phyloP scores from a whole-genome alignment of 768 basidiomycete species.

The Hysterangium stoloniferum region DNA sequence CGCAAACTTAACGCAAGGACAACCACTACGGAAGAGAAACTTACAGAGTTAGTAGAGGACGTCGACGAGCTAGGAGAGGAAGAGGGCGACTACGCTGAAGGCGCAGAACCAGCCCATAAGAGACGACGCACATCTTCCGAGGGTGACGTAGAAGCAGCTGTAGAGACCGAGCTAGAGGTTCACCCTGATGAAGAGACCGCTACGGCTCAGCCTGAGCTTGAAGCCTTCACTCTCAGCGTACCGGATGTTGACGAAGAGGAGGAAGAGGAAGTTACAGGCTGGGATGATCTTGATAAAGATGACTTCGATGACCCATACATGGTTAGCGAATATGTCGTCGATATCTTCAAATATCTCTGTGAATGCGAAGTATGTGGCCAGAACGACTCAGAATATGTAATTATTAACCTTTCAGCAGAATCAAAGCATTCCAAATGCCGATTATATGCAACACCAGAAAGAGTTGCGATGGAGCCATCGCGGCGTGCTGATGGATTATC shows the following conservation, averaged over 20 bases:
- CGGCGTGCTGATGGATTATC: constrained; percentile 85
- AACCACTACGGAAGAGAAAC: neutral
- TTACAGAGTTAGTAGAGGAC: neutral
- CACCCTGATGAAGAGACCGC: constrained; percentile 33
- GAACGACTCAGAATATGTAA: neutral
- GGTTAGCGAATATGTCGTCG: constrained; percentile 93
- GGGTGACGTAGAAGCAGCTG: constrained; percentile 21
- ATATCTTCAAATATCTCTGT: constrained; percentile 90
- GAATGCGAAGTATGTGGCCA: constrained; percentile 58
- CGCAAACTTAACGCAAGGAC: constrained; percentile 12
- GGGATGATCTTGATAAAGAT: constrained; percentile 90
- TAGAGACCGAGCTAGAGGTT: constrained; percentile 30
- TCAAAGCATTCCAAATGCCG: constrained; percentile 69
- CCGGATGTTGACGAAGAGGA: constrained; percentile 44
- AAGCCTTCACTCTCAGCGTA: constrained; percentile 19
- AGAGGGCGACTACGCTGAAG: constrained; percentile 49
- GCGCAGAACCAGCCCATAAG: constrained; percentile 52
- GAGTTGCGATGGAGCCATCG: constrained; percentile 89
- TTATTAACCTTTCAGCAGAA: constrained; percentile 35
- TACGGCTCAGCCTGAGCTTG: constrained; percentile 26
- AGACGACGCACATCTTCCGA: constrained; percentile 71
- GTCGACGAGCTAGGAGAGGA: constrained; percentile 17
- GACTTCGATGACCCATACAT: constrained; percentile 92
- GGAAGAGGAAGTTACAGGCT: constrained; percentile 35
- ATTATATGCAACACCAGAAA: constrained; percentile 79